Conservation (phyloP, 2,329 filamentous ascomycete species). For the Diaporthe eres region DNA sequence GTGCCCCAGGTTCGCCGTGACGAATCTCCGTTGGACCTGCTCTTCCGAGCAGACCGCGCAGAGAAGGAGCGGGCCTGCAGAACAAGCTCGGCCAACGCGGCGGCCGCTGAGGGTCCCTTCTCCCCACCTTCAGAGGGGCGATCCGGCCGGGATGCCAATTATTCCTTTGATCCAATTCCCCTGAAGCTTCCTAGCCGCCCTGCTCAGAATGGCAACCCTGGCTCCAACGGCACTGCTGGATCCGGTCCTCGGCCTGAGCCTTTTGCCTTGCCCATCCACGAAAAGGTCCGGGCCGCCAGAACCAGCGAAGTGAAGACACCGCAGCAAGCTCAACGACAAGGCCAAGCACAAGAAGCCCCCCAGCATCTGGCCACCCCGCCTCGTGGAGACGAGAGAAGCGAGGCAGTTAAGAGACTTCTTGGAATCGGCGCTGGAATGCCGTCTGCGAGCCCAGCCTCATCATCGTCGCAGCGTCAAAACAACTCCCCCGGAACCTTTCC, state of each 20-base stretch:
- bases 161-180: constrained; percentile 41
- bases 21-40: constrained; percentile 87
- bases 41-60: constrained; percentile 89
- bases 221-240: constrained; percentile 25
- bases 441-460: neutral
- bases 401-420: constrained; percentile 39
- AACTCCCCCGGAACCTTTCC: neutral
- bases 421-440: constrained; percentile 19
- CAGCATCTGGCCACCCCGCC: constrained; percentile 34
- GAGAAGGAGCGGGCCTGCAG: constrained; percentile 76
- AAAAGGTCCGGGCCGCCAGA: constrained; percentile 10
- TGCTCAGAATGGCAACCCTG: constrained; percentile 47
- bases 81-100: constrained; percentile 64
- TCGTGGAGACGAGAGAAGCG: constrained; percentile 33
- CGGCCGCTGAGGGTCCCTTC: constrained; percentile 59
- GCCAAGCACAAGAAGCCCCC: constrained; percentile 3
- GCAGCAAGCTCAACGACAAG: constrained; percentile 11
- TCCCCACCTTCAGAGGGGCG: constrained; percentile 63
- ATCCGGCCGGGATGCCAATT: constrained; percentile 45
- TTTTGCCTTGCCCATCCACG: constrained; percentile 34
- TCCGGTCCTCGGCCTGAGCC: constrained; percentile 7
- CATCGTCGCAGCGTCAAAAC: constrained; percentile 5
- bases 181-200: constrained; percentile 44
- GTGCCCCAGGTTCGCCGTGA: constrained; percentile 55
- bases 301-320: constrained; percentile 10